These are phyloP conservation scores for Dissophora ornata DNA, from an alignment of 192 early-diverging fungal genomes.

Conservation along the genomic window DNA sequence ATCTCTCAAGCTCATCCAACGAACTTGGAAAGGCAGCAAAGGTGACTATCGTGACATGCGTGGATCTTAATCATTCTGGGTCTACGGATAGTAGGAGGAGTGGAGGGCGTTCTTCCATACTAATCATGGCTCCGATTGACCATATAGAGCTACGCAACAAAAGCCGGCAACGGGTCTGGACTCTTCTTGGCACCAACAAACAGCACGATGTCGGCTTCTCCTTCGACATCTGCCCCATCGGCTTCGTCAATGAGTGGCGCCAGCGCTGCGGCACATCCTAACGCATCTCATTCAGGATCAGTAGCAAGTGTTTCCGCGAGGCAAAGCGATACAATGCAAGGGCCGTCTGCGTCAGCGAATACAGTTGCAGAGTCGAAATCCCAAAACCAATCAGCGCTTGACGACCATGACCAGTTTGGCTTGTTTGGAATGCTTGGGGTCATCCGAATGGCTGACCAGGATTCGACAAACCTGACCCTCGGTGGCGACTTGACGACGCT, in stretches of 20 bases:
- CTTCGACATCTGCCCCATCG: constrained; percentile 25
- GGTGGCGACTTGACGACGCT: constrained; percentile 92
- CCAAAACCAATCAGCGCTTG: background rate
- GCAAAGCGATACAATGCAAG: background rate
- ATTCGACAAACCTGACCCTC: constrained; percentile 84
- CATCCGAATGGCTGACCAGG: constrained; percentile 81
- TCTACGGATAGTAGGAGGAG: too few relatives aligned
- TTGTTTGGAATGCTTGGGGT: constrained; percentile 90
- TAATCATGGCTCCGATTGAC: background rate
- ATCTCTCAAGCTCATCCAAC: constrained; percentile 20
- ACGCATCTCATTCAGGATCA: constrained; percentile 4
- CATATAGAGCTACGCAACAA: constrained; percentile 59
- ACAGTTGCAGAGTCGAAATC: constrained; percentile 8
- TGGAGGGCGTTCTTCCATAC: too few relatives aligned
- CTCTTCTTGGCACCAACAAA: constrained; percentile 44
- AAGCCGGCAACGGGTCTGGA: constrained; percentile 49
- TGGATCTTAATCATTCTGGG: too few relatives aligned
- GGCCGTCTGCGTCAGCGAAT: background rate
- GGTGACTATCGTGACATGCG: constrained; percentile 3
- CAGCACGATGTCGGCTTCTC: constrained; percentile 35
- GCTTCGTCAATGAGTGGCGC: background rate
- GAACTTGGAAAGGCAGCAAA: constrained; percentile 41
- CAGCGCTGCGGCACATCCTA: constrained; percentile 19
- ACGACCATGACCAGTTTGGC: constrained; percentile 76
- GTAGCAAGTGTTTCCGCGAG: background rate